Conservation (phyloP, 1,284 basidiomycete genomes). For the Puccinia polysora region DNA sequence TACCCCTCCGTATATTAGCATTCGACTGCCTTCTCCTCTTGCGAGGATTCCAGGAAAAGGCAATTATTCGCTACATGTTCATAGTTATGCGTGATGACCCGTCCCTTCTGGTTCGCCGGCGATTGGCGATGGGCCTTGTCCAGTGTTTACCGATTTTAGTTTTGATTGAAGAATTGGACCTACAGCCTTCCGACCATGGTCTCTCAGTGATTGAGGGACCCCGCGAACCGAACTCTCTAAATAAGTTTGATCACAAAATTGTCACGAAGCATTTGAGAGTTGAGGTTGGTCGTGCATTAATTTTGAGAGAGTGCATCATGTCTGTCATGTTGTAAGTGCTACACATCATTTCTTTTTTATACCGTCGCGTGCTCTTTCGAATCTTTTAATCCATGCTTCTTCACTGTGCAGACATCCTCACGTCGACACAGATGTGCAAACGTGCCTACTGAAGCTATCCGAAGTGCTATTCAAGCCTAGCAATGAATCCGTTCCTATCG, state of each 20-base stretch:
- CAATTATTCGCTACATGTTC: constrained; percentile 78
- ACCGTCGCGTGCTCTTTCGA: background rate
- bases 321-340: constrained; percentile 68
- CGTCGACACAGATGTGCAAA: constrained; percentile 79
- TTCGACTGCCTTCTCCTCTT: constrained; percentile 90
- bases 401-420: constrained; percentile 61
- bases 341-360: constrained; percentile 34
- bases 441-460: constrained; percentile 84
- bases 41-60: constrained; percentile 61
- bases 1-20: constrained; percentile 81
- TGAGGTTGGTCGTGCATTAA: constrained; percentile 77
- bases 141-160: constrained; percentile 81
- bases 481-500: constrained; percentile 76
- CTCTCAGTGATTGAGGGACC: constrained; percentile 60
- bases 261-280: constrained; percentile 76
- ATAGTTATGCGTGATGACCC: constrained; percentile 82
- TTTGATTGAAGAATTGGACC: constrained; percentile 78
- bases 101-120: constrained; percentile 73
- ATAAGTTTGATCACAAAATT: constrained; percentile 65
- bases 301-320: constrained; percentile 71
- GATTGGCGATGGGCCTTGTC: constrained; percentile 77
- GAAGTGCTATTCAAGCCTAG: constrained; percentile 79
- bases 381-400: background rate
- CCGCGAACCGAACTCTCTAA: constrained; percentile 65
- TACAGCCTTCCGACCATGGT: constrained; percentile 57